Conservation (phyloP, 352 stramenopile genomes). For the Phytophthora syringae region DNA sequence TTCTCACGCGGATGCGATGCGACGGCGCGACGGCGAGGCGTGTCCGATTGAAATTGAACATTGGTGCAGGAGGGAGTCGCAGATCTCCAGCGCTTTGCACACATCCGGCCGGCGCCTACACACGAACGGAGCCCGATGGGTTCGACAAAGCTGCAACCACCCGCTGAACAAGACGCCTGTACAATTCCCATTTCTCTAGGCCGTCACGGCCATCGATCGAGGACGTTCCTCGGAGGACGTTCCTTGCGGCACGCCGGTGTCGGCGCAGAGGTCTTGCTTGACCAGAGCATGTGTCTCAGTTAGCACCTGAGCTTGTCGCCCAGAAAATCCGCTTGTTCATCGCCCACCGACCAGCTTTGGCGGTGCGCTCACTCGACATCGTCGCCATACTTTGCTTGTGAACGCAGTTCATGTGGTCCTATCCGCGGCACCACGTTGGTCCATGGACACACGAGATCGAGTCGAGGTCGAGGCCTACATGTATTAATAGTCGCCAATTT, state of each 20-base stretch:
- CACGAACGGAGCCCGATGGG: not conserved
- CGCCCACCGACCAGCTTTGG: not conserved
- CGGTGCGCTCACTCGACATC: constrained; percentile 2
- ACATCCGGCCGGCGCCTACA: not conserved
- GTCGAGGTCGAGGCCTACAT: no score
- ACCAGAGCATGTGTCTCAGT: constrained; percentile 28
- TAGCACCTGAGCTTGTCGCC: constrained; percentile 15
- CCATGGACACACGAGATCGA: not conserved
- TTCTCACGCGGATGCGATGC: constrained; percentile 11
- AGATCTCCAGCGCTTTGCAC: not conserved
- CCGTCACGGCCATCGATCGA: not conserved
- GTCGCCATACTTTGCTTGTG: constrained; percentile 11
- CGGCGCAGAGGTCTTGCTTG: no score
- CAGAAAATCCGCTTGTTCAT: constrained; percentile 6
- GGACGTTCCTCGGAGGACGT: no score
- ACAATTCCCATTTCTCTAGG: not conserved
- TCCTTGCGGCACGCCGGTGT: no score
- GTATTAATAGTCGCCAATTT: no score
- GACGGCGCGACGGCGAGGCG: not conserved
- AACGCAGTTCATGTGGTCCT: not conserved
- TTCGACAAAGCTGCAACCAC: not conserved
- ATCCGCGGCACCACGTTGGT: not conserved
- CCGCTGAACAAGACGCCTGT: not conserved
- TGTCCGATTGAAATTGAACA: constrained; percentile 35
- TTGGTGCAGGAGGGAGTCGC: constrained; percentile 10